These are phyloP conservation scores for Pestalotiopsis sp. DNA, from an alignment of 2,329 filamentous ascomycete genomes.

Conservation along the genomic window DNA sequence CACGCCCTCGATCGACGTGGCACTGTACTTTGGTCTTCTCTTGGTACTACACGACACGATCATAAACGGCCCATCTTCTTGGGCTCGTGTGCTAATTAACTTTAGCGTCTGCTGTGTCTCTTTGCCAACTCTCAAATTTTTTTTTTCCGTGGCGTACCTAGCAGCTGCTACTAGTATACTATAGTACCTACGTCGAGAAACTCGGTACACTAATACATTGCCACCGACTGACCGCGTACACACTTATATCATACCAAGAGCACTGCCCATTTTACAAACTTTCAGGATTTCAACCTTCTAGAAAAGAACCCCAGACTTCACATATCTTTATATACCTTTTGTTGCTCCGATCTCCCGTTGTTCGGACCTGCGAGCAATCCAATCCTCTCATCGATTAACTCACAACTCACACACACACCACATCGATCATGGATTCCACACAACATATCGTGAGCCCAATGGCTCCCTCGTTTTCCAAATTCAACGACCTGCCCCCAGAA, in stretches of 20 bases:
- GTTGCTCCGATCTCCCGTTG: conserved; percentile 15
- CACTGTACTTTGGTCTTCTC: background rate
- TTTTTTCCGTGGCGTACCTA: background rate
- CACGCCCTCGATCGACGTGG: background rate
- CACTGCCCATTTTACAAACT: conserved; percentile 6
- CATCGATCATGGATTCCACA: conserved; percentile 24
- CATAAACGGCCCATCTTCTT: background rate
- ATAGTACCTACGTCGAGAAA: background rate
- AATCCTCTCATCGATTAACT: conserved; percentile 14
- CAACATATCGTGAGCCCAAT: conserved; percentile 14
- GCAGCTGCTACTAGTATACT: background rate
- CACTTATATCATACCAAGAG: conserved; percentile 8
- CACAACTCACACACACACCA: conserved; percentile 19
- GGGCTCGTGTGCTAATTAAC: background rate
- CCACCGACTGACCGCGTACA: background rate
- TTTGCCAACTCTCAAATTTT: background rate
- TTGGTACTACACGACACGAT: background rate
- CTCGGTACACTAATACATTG: conserved; percentile 2
- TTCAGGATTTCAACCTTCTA: conserved; percentile 18
- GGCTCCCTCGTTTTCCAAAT: conserved; percentile 25
- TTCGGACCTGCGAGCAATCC: conserved; percentile 21
- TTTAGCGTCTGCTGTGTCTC: conserved; percentile 1
- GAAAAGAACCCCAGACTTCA: conserved; percentile 20
- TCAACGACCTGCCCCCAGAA: conserved; percentile 32
- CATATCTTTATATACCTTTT: conserved; percentile 19